Percentiles rank a stretch among this genome's conserved stretches.
Evolutionary conservation across 805 yeast genomes (phyloP).

Genomic region (Saturnispora besseyi): DNA sequence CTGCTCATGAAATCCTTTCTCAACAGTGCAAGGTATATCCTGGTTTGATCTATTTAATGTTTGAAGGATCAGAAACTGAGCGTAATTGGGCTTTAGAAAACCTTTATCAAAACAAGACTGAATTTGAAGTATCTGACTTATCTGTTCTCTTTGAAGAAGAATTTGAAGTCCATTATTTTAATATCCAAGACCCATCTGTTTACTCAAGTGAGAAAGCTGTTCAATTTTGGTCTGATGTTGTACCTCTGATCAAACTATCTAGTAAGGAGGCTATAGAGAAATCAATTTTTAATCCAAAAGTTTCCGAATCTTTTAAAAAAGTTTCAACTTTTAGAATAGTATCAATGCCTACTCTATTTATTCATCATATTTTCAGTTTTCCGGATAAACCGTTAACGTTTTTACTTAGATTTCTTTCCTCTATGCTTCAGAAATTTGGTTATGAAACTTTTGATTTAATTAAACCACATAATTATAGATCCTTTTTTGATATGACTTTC

Average conservation of each 20-base stretch:
- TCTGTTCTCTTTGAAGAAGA: slow-evolving; percentile 44
- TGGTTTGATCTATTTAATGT: slow-evolving; percentile 44
- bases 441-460: slow-evolving; percentile 46
- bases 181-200: slow-evolving; percentile 43
- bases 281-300: slow-evolving; percentile 21
- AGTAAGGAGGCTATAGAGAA: slow-evolving; percentile 29
- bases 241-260: slow-evolving; percentile 29
- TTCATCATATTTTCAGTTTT: slow-evolving; percentile 44
- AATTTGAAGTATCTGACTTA: slow-evolving; percentile 17
- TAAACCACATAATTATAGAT: slow-evolving; percentile 44
- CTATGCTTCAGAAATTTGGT: slow-evolving; percentile 36
- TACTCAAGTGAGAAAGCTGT: slow-evolving; percentile 36
- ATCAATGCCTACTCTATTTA: slow-evolving; percentile 32
- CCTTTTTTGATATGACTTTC: slow-evolving; percentile 51
- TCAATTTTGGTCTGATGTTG: slow-evolving; percentile 40
- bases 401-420: slow-evolving; percentile 42
- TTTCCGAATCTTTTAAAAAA: slow-evolving; percentile 17
- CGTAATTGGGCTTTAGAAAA: slow-evolving; percentile 39
- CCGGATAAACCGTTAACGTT: slow-evolving; percentile 44
- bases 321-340: slow-evolving; percentile 26
- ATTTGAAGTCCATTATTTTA: slow-evolving; percentile 39
- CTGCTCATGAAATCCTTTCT: slow-evolving; percentile 7
- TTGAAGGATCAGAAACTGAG: slow-evolving; percentile 43
- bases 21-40: slow-evolving; percentile 31
- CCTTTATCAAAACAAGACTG: slow-evolving; percentile 19